Conservation (phyloP, 345 rosid genomes). For the Camelina neglecta region DNA sequence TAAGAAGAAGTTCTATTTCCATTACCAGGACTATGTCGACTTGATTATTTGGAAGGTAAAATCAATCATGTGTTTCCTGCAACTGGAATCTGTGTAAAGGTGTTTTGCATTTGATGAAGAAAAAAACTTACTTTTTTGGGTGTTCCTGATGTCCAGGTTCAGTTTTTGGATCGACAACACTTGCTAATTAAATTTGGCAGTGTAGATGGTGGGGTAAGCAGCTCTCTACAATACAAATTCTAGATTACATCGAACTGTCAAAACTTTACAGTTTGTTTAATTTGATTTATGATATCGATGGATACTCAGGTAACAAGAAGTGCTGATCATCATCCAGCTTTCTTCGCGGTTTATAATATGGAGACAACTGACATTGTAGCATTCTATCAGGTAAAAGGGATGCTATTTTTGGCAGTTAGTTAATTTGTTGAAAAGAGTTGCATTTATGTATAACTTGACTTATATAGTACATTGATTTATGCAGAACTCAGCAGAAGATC, state of each 20-base stretch:
- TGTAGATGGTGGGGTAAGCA: constrained; percentile 91
- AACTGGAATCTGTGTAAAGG: constrained; percentile 6
- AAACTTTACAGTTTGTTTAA: not conserved
- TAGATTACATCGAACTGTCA: not conserved
- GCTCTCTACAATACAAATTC: constrained; percentile 36
- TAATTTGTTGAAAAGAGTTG: not conserved
- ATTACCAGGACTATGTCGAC: constrained; percentile 92
- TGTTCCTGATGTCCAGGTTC: constrained; percentile 60
- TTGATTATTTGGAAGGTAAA: constrained; percentile 92
- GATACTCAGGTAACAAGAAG: constrained; percentile 65
- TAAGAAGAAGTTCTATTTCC: constrained; percentile 95
- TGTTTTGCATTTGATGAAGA: not conserved
- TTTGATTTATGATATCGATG: constrained; percentile 19
- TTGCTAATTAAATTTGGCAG: constrained; percentile 91
- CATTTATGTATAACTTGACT: not conserved
- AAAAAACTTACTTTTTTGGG: constrained; percentile 21
- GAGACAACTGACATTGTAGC: constrained; percentile 95
- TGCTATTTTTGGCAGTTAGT: not conserved
- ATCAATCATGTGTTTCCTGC: constrained; percentile 10
- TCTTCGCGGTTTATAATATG: constrained; percentile 96
- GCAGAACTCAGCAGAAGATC: constrained; percentile 90
- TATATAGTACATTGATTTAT: constrained; percentile 33
- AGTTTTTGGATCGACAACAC: constrained; percentile 95
- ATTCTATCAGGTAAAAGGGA: constrained; percentile 73
- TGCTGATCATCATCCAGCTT: constrained; percentile 76